Evolutionary conservation across 805 yeast species (phyloP).

Genomic region (Ogataea angusta): DNA sequence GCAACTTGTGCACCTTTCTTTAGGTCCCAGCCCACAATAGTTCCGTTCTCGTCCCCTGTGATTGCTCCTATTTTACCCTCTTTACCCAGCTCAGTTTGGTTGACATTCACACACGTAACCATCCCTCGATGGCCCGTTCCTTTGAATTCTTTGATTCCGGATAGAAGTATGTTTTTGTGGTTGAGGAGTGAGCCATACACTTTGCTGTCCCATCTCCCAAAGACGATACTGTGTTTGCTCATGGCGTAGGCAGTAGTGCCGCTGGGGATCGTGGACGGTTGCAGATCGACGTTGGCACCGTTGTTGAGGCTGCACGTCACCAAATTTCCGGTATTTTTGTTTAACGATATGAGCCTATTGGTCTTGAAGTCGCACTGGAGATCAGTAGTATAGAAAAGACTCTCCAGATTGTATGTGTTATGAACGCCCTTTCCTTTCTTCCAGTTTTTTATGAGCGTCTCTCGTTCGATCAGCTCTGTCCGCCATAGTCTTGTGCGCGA

Average conservation of each 20-base stretch:
- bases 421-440: constrained; percentile 31
- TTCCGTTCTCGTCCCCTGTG: constrained; percentile 31
- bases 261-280: constrained; percentile 26
- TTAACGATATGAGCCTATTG: constrained; percentile 24
- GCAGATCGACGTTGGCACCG: constrained; percentile 23
- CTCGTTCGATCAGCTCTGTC: constrained; percentile 43
- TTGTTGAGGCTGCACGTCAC: constrained; percentile 21
- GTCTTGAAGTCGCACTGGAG: constrained; percentile 27
- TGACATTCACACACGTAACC: constrained; percentile 25
- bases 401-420: constrained; percentile 18
- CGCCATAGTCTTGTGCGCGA: constrained; percentile 45
- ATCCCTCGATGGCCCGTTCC: constrained; percentile 19
- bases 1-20: constrained; percentile 17
- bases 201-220: constrained; percentile 36
- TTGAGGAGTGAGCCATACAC: constrained; percentile 28
- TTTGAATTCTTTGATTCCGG: constrained; percentile 23
- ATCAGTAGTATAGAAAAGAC: constrained; percentile 24
- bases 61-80: constrained; percentile 30
- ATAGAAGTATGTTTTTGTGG: constrained; percentile 23
- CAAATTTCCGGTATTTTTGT: constrained; percentile 27
- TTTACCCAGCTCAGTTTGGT: constrained; percentile 21
- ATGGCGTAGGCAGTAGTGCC: constrained; percentile 31
- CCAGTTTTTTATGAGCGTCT: constrained; percentile 37
- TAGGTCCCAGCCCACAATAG: constrained; percentile 33
- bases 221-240: constrained; percentile 25